Conservation (phyloP, 2,329 filamentous ascomycete species). For the Emmonsiellopsis sp. region DNA sequence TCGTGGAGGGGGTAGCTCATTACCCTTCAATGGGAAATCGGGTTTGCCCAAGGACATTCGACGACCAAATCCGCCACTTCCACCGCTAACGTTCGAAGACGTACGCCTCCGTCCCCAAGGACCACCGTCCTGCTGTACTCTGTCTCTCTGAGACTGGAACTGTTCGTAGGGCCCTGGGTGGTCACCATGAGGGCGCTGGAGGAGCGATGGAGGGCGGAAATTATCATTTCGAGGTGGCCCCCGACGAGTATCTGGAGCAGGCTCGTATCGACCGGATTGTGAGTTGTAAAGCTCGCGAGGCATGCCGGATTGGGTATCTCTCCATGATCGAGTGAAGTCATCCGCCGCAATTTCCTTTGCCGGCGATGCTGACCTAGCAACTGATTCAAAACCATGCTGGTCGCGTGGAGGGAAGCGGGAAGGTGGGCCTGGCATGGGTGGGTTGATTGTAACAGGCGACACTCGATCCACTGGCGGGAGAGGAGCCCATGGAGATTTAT, state of each 20-base stretch:
- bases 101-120: constrained; percentile 68
- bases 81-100: constrained; percentile 86
- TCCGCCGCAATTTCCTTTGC: constrained; percentile 86
- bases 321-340: constrained; percentile 82
- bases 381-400: constrained; percentile 46
- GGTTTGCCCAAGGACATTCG: constrained; percentile 50
- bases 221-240: constrained; percentile 60
- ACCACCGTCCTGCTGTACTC: constrained; percentile 51
- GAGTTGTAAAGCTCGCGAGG: constrained; percentile 84
- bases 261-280: constrained; percentile 88
- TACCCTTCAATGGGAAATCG: constrained; percentile 31
- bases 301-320: constrained; percentile 51
- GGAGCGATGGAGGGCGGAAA: constrained; percentile 63
- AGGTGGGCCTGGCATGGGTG: constrained; percentile 33
- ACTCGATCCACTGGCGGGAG: constrained; percentile 78
- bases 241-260: constrained; percentile 66
- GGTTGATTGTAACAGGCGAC: constrained; percentile 58
- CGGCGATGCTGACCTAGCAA: constrained; percentile 41
- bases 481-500: constrained; percentile 87
- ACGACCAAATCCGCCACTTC: constrained; percentile 61
- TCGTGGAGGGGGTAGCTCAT: constrained; percentile 26
- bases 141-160: constrained; percentile 70
- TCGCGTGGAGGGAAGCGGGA: constrained; percentile 49
- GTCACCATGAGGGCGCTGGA: constrained; percentile 65
- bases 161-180: constrained; percentile 64